Evolutionary conservation across 495 filamentous ascomycete species (phyloP).

Genomic region (Hypoxylon rickii): DNA sequence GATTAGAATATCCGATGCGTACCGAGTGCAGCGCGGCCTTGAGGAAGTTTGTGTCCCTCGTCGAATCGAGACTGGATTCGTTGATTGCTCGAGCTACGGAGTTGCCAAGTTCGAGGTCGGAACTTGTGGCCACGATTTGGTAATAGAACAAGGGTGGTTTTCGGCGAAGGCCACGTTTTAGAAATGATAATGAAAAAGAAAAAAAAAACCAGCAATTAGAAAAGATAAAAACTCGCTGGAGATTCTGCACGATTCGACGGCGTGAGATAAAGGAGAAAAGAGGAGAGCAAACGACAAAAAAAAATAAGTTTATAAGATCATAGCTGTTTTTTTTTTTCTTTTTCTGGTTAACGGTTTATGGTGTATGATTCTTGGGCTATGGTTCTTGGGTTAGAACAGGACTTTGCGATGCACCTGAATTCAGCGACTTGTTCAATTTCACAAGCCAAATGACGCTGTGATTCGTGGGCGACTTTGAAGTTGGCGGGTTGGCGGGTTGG

Average conservation of each 20-base stretch:
- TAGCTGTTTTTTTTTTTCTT: conserved; percentile 12
- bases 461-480: conserved; percentile 24
- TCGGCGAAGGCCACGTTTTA: conserved; percentile 33
- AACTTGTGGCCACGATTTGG: conserved; percentile 31
- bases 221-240: conserved; percentile 5
- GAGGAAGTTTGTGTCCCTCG: too few relatives aligned
- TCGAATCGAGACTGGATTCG: conserved; percentile 8
- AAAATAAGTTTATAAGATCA: conserved; percentile 18
- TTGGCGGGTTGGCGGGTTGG: neutral
- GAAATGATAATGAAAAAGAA: neutral
- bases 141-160: conserved; percentile 11
- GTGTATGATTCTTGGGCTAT: too few relatives aligned
- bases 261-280: neutral
- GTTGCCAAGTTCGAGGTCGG: neutral
- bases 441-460: conserved; percentile 35
- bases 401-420: conserved; percentile 28
- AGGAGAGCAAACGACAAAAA: conserved; percentile 3
- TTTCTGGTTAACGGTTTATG: neutral
- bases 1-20: neutral
- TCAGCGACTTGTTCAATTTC: conserved; percentile 36
- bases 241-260: conserved; percentile 1
- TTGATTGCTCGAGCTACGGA: neutral
- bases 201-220: conserved; percentile 11
- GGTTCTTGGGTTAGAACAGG: neutral
- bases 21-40: too few relatives aligned